Base-by-base conservation (phyloP, 2,329 filamentous ascomycete genomes). In the Septoria petroselini region DNA sequence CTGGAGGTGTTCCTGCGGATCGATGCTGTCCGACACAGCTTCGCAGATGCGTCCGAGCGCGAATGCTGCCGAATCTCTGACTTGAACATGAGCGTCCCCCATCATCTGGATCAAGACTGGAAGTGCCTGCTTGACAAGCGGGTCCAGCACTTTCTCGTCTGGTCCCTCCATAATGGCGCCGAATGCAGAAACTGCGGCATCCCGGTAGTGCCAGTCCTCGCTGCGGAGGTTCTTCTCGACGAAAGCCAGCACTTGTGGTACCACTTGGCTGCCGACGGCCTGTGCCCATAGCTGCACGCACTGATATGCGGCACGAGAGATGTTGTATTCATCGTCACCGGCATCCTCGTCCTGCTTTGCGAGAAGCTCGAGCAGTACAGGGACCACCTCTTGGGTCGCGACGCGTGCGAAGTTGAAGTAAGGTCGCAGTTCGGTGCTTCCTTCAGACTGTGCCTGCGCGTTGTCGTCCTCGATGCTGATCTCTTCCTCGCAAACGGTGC, bases 401-500 rank as follows among this genome's bases (percentile, higher is more conserved):
- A 98, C 87, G 53, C 89, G 84, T 53, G 89, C 88, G 70, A 98
- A 98, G 76, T 94, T 94, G 77, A 93, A 96, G 73, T 93, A 95
- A 11, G 89, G 88, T 51, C 93, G 84, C 73, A 91, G 82, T 71
- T 95, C 88, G 49, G 88, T 84, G 14, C 85, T 82, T 65, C 82
- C 88, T 64, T 95, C 88, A 31, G 78, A 75, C 59, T 79, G 76
- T 43, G 80, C 63, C 72, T 87, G 83, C 58, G 83, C 80, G 70
- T 98, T 98, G 71, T 98, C 93, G 66, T 98, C 93, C 68, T 98
- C 93, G 64, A 98, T 97, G 58, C 86, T 86, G 63, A 96, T 91
- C 72, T 98, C 93, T 73, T 98, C 93, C 70, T 98, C 93, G 71
- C 93, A 98, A 41, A 98, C 93, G n/a, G 93, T 96, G 77, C 91